Evolutionary conservation across 139 green algal genomes (phyloP), one percentile per base, ranked within the genome.

Genomic region (Coelastrella sp.): DNA sequence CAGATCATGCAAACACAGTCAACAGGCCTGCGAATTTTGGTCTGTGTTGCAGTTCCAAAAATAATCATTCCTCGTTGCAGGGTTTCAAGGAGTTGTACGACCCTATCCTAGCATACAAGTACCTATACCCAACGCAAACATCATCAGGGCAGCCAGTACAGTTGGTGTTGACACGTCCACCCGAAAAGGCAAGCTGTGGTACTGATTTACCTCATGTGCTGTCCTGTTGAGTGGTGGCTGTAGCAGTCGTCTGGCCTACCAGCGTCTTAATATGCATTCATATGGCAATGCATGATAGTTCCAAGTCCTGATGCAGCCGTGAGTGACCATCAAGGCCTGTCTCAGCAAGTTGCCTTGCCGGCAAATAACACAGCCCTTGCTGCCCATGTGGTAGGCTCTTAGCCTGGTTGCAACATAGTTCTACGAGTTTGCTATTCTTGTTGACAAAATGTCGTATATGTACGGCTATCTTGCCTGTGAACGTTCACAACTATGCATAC

Each of bases 21-120:
- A 72, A 72, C 63, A 22, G 12, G 4, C 15, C 63, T 17, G 63
- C 15, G 12, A 72, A 72, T 72, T 72, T 72, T 72, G 63, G 12
- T 72, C 15, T 72, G 63, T 17, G 15, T 72, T 17, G 63, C 15
- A 22, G 63, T 72, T 72, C 35, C 35, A 49, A 49, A 5, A 49
- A 49, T 5, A 49, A 3, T 49, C 1, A 49, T 49, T 49, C 35
- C 35, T 49, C 3, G 35, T 49, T 68, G 73, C 74, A 90, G 87
- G 87, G 87, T 25, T 94, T 96, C 79, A 87, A 92, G 75, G 68
- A 84, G 27, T 74, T 98, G 57, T 83, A 82, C 4, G 94, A 99
- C 78, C 59, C 79, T 60, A 97, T 87, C 6, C 93, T 99, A 20
- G 97, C 96, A 7, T 99, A 98, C 89, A 66, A 87, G 58, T 98